Conservation (phyloP, 78 protist species). For the Polysphondylium violaceum region DNA sequence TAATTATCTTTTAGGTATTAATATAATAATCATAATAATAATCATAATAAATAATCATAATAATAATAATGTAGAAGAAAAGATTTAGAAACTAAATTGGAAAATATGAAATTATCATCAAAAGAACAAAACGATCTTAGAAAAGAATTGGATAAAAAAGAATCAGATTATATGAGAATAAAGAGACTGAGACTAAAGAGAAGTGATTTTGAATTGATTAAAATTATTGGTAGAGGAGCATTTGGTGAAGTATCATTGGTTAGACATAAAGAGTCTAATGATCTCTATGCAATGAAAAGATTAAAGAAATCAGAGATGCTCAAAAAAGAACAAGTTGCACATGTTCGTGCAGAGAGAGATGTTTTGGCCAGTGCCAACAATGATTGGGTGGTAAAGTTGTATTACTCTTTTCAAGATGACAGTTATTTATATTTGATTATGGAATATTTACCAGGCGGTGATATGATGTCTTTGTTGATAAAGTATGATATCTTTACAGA, state of each 20-base stretch:
- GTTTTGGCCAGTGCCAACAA: slow-evolving; percentile 84
- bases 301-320: slow-evolving; percentile 83
- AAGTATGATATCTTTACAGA: slow-evolving; percentile 83
- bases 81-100: slow-evolving; percentile 70
- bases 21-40: neutral
- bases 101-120: slow-evolving; percentile 55
- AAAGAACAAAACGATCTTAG: slow-evolving; percentile 61
- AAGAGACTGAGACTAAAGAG: slow-evolving; percentile 61
- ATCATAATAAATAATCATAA: neutral
- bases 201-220: slow-evolving; percentile 65
- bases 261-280: slow-evolving; percentile 50
- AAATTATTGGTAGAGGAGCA: slow-evolving; percentile 85
- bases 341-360: slow-evolving; percentile 90
- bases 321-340: slow-evolving; percentile 83
- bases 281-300: slow-evolving; percentile 87
- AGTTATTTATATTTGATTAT: slow-evolving; percentile 84
- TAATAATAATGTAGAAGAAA: slow-evolving; percentile 28
- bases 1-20: neutral
- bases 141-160: slow-evolving; percentile 78
- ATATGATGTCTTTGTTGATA: slow-evolving; percentile 90
- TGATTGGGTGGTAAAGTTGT: slow-evolving; percentile 73
- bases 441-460: slow-evolving; percentile 92
- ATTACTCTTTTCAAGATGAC: slow-evolving; percentile 81
- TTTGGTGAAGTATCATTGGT: slow-evolving; percentile 86
- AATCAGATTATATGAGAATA: slow-evolving; percentile 68